Conservation (phyloP, 441 rosid species). For the Eruca vesicaria region DNA sequence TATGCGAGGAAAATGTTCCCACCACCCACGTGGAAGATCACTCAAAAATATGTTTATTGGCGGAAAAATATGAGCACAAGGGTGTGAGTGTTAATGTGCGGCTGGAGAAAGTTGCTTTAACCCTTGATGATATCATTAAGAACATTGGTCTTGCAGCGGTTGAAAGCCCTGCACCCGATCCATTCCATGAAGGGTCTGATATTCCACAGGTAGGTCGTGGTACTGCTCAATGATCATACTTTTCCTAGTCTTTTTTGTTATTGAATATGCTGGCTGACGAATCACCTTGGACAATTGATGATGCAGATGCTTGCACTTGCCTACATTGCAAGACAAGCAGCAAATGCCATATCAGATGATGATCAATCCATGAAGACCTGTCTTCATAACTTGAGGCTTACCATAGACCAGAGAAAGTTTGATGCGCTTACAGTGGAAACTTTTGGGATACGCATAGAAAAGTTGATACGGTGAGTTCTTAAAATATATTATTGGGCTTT, state of each 20-base stretch:
- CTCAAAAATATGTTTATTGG: constrained; percentile 83
- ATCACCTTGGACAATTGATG: constrained; percentile 26
- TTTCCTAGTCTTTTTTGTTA: constrained; percentile 1
- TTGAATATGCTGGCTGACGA: background rate
- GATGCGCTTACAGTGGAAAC: constrained; percentile 89
- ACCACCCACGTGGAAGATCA: constrained; percentile 78
- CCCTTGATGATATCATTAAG: constrained; percentile 66
- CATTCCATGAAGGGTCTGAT: constrained; percentile 71
- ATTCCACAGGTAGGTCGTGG: constrained; percentile 59
- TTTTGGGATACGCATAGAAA: constrained; percentile 87
- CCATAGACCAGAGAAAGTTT: constrained; percentile 66
- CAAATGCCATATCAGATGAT: constrained; percentile 59
- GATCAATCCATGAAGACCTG: constrained; percentile 55
- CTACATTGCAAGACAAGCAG: constrained; percentile 81
- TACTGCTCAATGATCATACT: background rate
- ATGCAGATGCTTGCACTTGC: constrained; percentile 88
- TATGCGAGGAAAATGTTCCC: constrained; percentile 91
- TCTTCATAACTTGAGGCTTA: constrained; percentile 65
- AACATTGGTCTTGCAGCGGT: constrained; percentile 42
- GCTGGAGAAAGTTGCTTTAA: constrained; percentile 63
- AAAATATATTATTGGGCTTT: background rate
- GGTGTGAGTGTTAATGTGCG: constrained; percentile 76
- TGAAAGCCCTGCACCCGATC: constrained; percentile 79
- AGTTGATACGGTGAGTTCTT: constrained; percentile 67
- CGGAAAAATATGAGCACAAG: constrained; percentile 75